Evolutionary conservation across 768 basidiomycete genomes (phyloP).

Genomic region (Neoboletus magnificus): DNA sequence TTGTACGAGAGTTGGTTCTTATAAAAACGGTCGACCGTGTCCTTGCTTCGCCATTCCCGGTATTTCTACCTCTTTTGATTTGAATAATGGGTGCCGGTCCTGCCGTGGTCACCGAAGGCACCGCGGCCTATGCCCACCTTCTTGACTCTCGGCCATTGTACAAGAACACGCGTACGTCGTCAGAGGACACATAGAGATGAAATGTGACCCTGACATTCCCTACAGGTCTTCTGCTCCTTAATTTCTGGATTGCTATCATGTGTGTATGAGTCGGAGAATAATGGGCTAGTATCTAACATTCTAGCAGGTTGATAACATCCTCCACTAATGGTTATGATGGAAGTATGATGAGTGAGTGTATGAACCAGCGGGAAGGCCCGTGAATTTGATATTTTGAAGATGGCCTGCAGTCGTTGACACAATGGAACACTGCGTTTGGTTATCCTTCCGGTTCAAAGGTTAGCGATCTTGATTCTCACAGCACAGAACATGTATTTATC

Average conservation of each 20-base stretch:
- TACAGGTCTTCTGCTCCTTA: slow-evolving; percentile 51
- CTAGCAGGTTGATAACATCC: slow-evolving; percentile 34
- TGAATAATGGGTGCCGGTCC: slow-evolving; percentile 56
- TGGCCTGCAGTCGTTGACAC: slow-evolving; percentile 36
- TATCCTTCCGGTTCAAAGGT: slow-evolving; percentile 31
- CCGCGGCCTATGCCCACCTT: slow-evolving; percentile 46
- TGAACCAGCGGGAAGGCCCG: no score
- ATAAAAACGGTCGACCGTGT: neutral
- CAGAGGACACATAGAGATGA: neutral
- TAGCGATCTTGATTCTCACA: neutral
- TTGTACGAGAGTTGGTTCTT: neutral
- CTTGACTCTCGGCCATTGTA: slow-evolving; percentile 66
- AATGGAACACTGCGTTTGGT: slow-evolving; percentile 36
- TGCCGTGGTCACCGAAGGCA: slow-evolving; percentile 32
- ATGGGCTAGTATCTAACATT: neutral
- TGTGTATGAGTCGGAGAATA: slow-evolving; percentile 26
- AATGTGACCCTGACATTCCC: neutral
- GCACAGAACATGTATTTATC: neutral
- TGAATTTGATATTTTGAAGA: slow-evolving; percentile 18
- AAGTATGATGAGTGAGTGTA: slow-evolving; percentile 39
- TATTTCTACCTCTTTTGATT: neutral
- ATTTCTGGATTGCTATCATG: slow-evolving; percentile 65
- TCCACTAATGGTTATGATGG: slow-evolving; percentile 38
- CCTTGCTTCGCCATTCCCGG: neutral
- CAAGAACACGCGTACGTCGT: slow-evolving; percentile 56